Evolutionary conservation across 2,329 filamentous ascomycete species (phyloP).

Genomic region (Alternaria rosae): DNA sequence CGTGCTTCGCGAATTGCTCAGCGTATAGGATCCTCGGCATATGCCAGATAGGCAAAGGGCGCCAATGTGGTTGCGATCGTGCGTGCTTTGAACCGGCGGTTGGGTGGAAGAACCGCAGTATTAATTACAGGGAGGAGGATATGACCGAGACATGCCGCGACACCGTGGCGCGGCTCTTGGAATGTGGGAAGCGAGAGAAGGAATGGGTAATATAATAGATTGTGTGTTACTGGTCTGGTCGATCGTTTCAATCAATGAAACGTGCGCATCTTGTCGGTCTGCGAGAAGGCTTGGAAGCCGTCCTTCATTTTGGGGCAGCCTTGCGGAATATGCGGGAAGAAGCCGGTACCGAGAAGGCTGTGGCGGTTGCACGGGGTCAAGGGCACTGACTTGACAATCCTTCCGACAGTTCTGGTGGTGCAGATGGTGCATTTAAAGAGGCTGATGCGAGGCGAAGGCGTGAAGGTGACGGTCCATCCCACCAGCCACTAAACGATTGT

Average conservation of each 20-base stretch:
- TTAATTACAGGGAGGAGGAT: constrained; percentile 30
- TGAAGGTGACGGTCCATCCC: constrained; percentile 11
- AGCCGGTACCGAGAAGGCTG: constrained; percentile 7
- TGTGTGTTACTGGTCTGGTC: constrained; percentile 29
- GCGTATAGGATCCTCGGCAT: neutral
- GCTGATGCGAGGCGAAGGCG: constrained; percentile 24
- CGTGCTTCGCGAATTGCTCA: constrained; percentile 18
- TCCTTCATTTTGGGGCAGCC: constrained; percentile 28
- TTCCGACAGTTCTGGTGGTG: constrained; percentile 31
- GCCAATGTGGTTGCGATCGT: constrained; percentile 3
- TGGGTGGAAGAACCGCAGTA: constrained; percentile 33
- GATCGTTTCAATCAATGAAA: constrained; percentile 33
- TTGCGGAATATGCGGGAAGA: constrained; percentile 25
- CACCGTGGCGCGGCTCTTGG: constrained; percentile 16
- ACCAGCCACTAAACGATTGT: constrained; percentile 19
- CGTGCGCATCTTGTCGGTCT: constrained; percentile 23
- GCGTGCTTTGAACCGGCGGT: constrained; percentile 36
- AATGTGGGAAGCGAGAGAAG: constrained; percentile 15
- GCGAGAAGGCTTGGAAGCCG: neutral
- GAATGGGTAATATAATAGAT: constrained; percentile 45
- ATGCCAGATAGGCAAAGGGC: constrained; percentile 6
- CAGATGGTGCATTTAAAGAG: constrained; percentile 25
- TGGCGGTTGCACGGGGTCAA: constrained; percentile 12
- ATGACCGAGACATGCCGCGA: constrained; percentile 13
- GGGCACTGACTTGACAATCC: constrained; percentile 17